Conservation (phyloP, 108 stramenopile genomes). For the Stephanodiscus triporus region DNA sequence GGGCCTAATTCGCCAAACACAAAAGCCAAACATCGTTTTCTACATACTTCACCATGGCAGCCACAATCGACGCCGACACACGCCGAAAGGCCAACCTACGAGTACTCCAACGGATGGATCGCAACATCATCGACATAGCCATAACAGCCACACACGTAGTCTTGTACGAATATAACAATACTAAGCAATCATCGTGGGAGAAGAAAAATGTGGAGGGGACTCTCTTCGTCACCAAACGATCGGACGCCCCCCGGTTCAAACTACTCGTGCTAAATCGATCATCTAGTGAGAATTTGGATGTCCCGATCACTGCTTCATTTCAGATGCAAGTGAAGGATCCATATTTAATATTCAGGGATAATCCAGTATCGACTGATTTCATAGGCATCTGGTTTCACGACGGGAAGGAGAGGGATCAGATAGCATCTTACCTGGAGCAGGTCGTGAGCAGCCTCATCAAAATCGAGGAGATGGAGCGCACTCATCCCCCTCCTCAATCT, state of each 20-base stretch:
- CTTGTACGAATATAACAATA: slow-evolving; percentile 66
- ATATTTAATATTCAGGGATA: slow-evolving; percentile 71
- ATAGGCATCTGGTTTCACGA: slow-evolving; percentile 83
- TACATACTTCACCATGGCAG: slow-evolving; percentile 46
- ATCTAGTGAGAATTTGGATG: slow-evolving; percentile 69
- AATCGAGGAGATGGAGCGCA: slow-evolving; percentile 42
- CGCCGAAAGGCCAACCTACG: slow-evolving; percentile 81
- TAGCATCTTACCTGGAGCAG: slow-evolving; percentile 53
- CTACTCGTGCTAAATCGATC: slow-evolving; percentile 71
- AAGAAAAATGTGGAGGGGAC: slow-evolving; percentile 75
- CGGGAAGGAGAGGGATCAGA: slow-evolving; percentile 57
- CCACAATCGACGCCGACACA: slow-evolving; percentile 50
- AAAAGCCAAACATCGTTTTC: no score
- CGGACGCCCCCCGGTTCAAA: slow-evolving; percentile 41
- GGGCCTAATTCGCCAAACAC: no score
- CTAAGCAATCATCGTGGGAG: slow-evolving; percentile 54
- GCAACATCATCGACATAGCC: slow-evolving; percentile 63
- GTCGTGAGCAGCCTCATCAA: slow-evolving; percentile 47
- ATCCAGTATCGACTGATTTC: slow-evolving; percentile 15
- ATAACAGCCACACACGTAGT: slow-evolving; percentile 78
- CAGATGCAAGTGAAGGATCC: slow-evolving; percentile 79
- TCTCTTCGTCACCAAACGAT: slow-evolving; percentile 61
- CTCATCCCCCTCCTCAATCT: slow-evolving; percentile 1
- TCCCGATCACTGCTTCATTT: slow-evolving; percentile 58
- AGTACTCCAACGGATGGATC: slow-evolving; percentile 68